Base-by-base conservation (phyloP, 768 basidiomycete species). In the Kwoniella pini region DNA sequence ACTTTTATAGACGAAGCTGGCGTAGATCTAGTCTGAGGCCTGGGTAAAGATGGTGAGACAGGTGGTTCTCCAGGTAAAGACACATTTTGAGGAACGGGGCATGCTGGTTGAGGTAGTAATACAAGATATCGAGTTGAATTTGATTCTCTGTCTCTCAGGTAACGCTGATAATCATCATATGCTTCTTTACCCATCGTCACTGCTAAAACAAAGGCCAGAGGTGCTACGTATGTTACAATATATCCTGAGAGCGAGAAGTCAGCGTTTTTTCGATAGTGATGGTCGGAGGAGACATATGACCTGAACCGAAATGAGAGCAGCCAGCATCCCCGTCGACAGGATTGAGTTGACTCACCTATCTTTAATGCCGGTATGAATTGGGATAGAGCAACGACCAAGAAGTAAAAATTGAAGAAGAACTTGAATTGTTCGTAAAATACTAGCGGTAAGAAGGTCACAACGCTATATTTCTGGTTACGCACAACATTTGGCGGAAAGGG, bases 401-500 rank as follows among this genome's bases (percentile, higher is more conserved):
- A 99, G 79, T 98, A 99, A 6, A 97, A 83, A 76, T 98, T 99
- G 86, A 96, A 98, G 82, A 99, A 99, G 83, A 95, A 97, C 80
- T 97, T 98, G 87, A 98, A 99, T 77, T 98, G 95, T 78, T 98
- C 94, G 79, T 97, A 98, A 77, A 98, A 86, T 44, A 98, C 94
- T 66, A 97, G 85, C 2, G 96, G 96, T 10, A 99, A 84, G 82
- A 99, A 99, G n/a, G 90, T 92, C 80, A 91, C 85, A 54, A 89
- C 82, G 76, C 94, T 95, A 83, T 98, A 98, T 81, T 99, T 99
- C 79, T 98, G 95, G 71, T 99, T 99, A 69, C 90, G 87, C 57
- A 96, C 90, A 48, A 88, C 87, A 79, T 99, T 99, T 28, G 93
- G 84, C 17, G 95, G 87, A 61, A 68, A 81, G 2, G 65, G 31